These are phyloP conservation scores for Fusarium austroafricanum DNA, from an alignment of 2,329 filamentous ascomycete species.

Conservation along the genomic window DNA sequence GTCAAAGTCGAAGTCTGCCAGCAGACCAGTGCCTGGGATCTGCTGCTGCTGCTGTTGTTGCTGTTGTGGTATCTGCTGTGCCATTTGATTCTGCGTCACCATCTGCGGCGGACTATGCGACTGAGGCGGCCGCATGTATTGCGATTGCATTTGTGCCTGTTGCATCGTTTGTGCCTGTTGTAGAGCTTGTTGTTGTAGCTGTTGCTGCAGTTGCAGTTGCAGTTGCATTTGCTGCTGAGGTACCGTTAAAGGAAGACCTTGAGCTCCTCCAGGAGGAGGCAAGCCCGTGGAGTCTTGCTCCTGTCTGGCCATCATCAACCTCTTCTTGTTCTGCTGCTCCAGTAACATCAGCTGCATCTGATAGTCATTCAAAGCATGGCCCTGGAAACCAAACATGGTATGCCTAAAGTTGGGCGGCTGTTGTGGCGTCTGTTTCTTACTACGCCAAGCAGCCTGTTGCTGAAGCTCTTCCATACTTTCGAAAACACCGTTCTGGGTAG, in stretches of 20 bases:
- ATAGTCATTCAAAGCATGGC: conserved; percentile 65
- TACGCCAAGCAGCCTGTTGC: conserved; percentile 47
- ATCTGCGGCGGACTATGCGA: too few species aligned
- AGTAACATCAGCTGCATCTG: conserved; percentile 90
- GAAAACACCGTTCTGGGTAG: conserved; percentile 46
- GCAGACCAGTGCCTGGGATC: background rate
- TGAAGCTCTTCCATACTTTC: conserved; percentile 55
- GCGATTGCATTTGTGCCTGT: background rate
- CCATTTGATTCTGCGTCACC: too few species aligned
- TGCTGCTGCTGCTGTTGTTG: conserved; percentile 18
- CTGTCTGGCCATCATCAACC: conserved; percentile 83
- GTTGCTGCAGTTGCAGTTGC: too few species aligned
- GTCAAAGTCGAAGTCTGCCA: conserved; percentile 31
- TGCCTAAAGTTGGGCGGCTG: conserved; percentile 3
- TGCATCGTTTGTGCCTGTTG: background rate
- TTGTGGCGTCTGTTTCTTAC: conserved; percentile 56
- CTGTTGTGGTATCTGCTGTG: background rate
- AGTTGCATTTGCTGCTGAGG: background rate
- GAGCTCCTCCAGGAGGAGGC: background rate
- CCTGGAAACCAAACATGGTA: conserved; percentile 20
- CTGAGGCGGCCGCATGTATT: background rate
- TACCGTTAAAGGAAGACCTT: too few species aligned
- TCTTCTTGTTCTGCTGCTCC: conserved; percentile 88
- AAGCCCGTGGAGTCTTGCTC: conserved; percentile 69
- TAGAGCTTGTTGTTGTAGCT: background rate